Evolutionary conservation across 177 flowering plant species (phyloP), one percentile per base, ranked within the genome.

Genomic region (Tripterygium wilfordii): DNA sequence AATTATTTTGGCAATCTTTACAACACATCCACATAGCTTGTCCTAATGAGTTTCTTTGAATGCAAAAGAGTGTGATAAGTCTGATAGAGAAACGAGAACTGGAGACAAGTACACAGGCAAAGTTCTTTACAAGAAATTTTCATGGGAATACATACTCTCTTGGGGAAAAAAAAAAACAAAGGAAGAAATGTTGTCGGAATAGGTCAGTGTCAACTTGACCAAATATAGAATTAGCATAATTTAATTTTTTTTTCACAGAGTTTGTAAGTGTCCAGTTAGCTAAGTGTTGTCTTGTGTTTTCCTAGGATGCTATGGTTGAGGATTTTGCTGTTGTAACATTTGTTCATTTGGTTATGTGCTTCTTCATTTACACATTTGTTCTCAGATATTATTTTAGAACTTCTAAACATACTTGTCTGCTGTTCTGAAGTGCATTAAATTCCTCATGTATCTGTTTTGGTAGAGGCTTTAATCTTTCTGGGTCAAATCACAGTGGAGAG

Each of bases 181-280:
- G 33, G 42, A 26, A 23, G 2, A 38, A 4, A 44, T 17, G 31
- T 2, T 33, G 43, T 41, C 28, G 45, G 42, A 53, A 30, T 45
- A 53, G 58, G 26, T 24, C 21, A n/a, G 25, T 29, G 3, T 48
- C 36, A 10, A n/a, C 31, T 50, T 39, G 36, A 29, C 20, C 22
- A 37, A 47, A 29, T 49, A 29, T 50, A 13, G 13, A 47, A 23
- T 51, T 45, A 26, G 48, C 42, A 19, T 38, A 14, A 21, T 54
- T 46, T 22, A 3, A n/a, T n/a, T n/a, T n/a, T 40, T 51, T 35
- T 8, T 18, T 33, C 21, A 22, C 52, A 26, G 31, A 45, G 27
- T 45, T 58, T 60, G 40, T 58, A 54, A n/a, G n/a, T n/a, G n/a
- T 19, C 18, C 13, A 43, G 40, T 29, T 57, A 48, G 29, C 25